These are phyloP conservation scores for Dendrobium catenatum DNA, from an alignment of 106 monocot genomes.

Conservation along the genomic window DNA sequence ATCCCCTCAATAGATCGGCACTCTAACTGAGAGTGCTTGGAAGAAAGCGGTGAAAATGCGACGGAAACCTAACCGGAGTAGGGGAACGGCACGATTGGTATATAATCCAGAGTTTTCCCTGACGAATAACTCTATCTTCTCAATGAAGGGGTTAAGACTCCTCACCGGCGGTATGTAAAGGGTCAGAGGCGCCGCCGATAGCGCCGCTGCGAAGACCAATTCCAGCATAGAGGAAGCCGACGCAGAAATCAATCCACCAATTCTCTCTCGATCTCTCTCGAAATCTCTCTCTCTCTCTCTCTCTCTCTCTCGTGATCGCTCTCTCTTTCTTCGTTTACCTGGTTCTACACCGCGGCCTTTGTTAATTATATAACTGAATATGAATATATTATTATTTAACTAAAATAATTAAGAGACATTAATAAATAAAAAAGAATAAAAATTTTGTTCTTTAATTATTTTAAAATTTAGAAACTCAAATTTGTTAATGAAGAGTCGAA, in stretches of 20 bases:
- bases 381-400: too few relatives aligned
- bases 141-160: constrained; percentile 68
- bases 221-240: constrained; percentile 47
- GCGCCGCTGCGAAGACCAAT: constrained; percentile 62
- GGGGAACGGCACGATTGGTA: constrained; percentile 22
- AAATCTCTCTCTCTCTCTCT: too few relatives aligned
- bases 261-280: too few relatives aligned
- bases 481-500: too few relatives aligned
- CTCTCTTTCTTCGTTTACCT: too few relatives aligned
- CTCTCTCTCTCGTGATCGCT: too few relatives aligned
- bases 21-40: constrained; percentile 7
- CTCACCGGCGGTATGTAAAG: constrained; percentile 83
- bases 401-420: too few relatives aligned
- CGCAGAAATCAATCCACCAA: neutral
- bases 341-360: too few relatives aligned
- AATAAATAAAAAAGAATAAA: too few relatives aligned
- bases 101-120: constrained; percentile 22
- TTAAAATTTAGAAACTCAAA: too few relatives aligned
- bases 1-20: neutral
- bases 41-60: constrained; percentile 36
- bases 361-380: too few relatives aligned
- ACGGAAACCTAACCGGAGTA: constrained; percentile 39
- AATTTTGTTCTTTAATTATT: too few relatives aligned
- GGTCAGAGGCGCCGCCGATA: constrained; percentile 86
- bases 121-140: constrained; percentile 42